These are phyloP conservation scores for Hirschioporus abietinus DNA, from an alignment of 768 basidiomycete genomes.

Conservation along the genomic window DNA sequence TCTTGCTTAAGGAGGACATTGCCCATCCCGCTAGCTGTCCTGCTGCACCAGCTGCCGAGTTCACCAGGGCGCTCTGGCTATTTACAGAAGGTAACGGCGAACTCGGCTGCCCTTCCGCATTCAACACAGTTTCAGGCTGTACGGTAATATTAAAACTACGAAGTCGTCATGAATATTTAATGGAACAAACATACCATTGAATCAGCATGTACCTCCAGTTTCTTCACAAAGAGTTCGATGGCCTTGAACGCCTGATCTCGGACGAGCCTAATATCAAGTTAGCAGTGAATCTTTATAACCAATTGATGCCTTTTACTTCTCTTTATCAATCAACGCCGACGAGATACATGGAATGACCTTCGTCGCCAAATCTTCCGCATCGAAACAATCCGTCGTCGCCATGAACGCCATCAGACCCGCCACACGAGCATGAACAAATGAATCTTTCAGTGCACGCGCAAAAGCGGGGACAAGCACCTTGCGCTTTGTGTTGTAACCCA, in stretches of 20 bases:
- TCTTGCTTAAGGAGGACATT: slow-evolving; percentile 82
- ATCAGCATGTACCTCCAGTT: slow-evolving; percentile 70
- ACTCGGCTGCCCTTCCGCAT: slow-evolving; percentile 22
- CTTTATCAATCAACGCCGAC: slow-evolving; percentile 79
- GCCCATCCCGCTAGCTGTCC: slow-evolving; percentile 95
- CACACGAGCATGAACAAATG: slow-evolving; percentile 88
- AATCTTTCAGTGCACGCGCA: slow-evolving; percentile 80
- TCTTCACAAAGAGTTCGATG: slow-evolving; percentile 80
- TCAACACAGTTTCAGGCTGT: slow-evolving; percentile 52
- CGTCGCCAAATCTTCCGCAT: slow-evolving; percentile 78
- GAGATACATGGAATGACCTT: slow-evolving; percentile 87
- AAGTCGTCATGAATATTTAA: not conserved
- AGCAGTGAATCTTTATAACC: not conserved
- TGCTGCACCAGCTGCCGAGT: slow-evolving; percentile 86
- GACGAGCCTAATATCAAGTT: slow-evolving; percentile 54
- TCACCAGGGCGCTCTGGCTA: slow-evolving; percentile 54
- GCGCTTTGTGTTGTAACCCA: slow-evolving; percentile 85
- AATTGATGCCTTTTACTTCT: slow-evolving; percentile 58
- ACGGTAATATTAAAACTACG: not conserved
- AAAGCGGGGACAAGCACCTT: slow-evolving; percentile 98
- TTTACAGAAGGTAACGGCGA: slow-evolving; percentile 16
- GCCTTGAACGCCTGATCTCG: slow-evolving; percentile 96
- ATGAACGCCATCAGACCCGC: slow-evolving; percentile 95
- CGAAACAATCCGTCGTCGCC: slow-evolving; percentile 89
- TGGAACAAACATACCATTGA: slow-evolving; percentile 61